These are phyloP conservation scores for Erythrobasidium yunnanense DNA, from an alignment of 768 basidiomycete species.

Conservation along the genomic window DNA sequence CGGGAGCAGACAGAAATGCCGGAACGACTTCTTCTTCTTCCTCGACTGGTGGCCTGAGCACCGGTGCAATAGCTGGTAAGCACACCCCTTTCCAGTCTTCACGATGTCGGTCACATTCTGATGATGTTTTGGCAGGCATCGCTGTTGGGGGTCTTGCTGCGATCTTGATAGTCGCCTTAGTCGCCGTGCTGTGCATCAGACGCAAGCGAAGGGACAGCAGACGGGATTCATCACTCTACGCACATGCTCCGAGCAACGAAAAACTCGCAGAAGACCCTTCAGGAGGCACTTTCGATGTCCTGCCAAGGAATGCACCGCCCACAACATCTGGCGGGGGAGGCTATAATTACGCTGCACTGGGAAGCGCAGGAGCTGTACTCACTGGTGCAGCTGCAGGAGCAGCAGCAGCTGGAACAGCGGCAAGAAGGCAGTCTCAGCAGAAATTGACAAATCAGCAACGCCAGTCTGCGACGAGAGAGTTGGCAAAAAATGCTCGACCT, in stretches of 20 bases:
- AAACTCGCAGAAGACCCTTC: background rate
- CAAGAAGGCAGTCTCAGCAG: background rate
- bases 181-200: background rate
- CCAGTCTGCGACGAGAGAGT: background rate
- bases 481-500: slow-evolving; percentile 1
- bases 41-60: background rate
- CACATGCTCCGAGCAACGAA: background rate
- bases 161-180: slow-evolving; percentile 1
- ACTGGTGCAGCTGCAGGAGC: background rate
- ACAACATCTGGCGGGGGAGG: background rate
- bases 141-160: slow-evolving; percentile 10
- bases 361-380: background rate
- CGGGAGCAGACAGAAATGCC: background rate
- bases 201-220: background rate
- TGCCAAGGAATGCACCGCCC: no score
- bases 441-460: background rate
- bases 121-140: background rate
- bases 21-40: background rate
- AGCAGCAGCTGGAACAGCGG: background rate
- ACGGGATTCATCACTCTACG: background rate
- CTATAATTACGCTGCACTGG: background rate
- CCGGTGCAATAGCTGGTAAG: background rate
- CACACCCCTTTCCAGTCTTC: background rate
- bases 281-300: background rate
- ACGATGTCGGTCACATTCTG: background rate